These are phyloP conservation scores for Bothriochloa decipiens DNA, from an alignment of 176 grass and related monocot species.

Conservation along the genomic window DNA sequence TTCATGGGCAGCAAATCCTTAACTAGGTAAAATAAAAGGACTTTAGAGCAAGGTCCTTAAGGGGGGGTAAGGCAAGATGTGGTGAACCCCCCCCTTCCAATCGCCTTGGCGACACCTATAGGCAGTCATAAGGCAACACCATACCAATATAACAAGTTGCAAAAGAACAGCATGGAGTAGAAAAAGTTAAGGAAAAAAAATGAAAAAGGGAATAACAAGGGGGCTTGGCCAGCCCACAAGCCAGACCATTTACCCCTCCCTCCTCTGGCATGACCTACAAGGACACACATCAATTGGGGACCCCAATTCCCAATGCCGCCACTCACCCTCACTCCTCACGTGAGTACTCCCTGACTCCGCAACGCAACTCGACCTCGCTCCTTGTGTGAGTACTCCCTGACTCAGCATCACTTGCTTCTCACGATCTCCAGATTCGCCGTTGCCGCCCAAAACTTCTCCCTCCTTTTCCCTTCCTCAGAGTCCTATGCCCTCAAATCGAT, in stretches of 20 bases:
- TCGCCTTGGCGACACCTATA: not conserved
- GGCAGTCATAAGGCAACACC: not conserved
- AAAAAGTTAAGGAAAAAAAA: not conserved
- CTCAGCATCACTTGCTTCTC: not conserved
- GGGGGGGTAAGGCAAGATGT: not conserved
- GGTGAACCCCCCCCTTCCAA: not conserved
- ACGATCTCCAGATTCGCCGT: not conserved
- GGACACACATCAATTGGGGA: no score
- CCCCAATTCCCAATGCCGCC: no score
- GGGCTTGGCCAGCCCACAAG: not conserved
- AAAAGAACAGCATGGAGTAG: not conserved
- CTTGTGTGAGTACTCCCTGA: not conserved
- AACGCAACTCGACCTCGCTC: not conserved
- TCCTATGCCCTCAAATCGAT: not conserved
- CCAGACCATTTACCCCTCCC: not conserved
- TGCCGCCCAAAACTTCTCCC: not conserved
- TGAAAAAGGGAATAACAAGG: not conserved
- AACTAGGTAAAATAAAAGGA: not conserved
- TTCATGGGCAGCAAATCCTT: not conserved
- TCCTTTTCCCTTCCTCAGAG: not conserved
- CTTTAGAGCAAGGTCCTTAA: not conserved
- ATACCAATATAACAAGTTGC: not conserved
- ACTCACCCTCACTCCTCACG: no score
- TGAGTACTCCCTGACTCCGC: no score
- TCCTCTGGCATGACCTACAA: not conserved